Evolutionary conservation across 2,329 filamentous ascomycete genomes (phyloP), one percentile per base, ranked within the genome.

Genomic region (Sordariomycetes sp.): DNA sequence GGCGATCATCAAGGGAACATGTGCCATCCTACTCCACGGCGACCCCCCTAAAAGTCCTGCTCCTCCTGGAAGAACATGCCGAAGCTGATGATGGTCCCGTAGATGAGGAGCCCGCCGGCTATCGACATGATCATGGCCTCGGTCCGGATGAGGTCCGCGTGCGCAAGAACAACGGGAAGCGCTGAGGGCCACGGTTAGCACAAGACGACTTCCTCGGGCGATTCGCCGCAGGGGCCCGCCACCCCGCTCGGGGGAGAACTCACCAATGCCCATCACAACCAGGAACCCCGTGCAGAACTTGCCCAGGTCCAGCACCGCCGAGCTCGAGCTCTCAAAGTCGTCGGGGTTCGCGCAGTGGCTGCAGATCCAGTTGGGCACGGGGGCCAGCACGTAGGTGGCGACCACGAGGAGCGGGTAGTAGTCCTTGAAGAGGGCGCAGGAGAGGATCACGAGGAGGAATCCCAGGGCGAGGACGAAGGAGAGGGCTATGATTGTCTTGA

Each of bases 391-490:
- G 77, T 97, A 99, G 66, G 93, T 97, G 65, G 86, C 93, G 62
- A 99, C 94, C 65, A 99, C 94, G 63, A 97, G 84, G 63, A 99
- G 85, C 59, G 94, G 91, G 67, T 94, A 90, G 83, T 96, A 99
- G 74, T 90, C 90, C 71, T 93, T 83, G 82, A 88, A 99, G 65
- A 99, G 85, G 55, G 94, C 94, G 71, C 92, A 96, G 62, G 92
- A 97, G 67, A 99, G 89, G 74, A 99, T 99, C 66, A 97, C 94
- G 65, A 99, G 90, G 67, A 99, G 89, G 78, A 99, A 99, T 67
- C 94, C 94, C 68, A 99, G 94, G 66, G 94, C 94, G 64, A 99
- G 90, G 71, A 99, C 94, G 76, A 99, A 99, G 71, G 94, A 97
- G 66, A 99, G 89, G 64, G 90, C 90, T 74, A 99, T 99, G 76